A percentile compares a stretch with the other conserved stretches of the same genome.
Evolutionary conservation across 371 early-diverging fungal species (phyloP).

Genomic region (Chytridium lagenaria): DNA sequence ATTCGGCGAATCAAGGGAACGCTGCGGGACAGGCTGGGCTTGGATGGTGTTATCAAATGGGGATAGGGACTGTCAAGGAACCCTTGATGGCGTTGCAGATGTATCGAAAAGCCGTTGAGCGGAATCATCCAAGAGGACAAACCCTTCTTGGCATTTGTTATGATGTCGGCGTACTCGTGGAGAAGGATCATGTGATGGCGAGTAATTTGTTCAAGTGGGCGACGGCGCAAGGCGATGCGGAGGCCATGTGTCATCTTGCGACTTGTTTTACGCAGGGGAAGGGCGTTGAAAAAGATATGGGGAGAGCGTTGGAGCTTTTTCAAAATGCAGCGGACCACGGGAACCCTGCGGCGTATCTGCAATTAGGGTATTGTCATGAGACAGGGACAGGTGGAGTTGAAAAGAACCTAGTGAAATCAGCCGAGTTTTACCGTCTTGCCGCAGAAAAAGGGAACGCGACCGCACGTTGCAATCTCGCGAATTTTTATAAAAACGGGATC

Average conservation of each 20-base stretch:
- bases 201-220: neutral
- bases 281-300: neutral
- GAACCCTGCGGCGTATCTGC: neutral
- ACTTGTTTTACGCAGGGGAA: neutral
- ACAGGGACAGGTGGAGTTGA: neutral
- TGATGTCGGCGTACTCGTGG: neutral
- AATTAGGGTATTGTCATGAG: conserved; percentile 12
- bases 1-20: conserved; percentile 3
- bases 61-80: conserved; percentile 32
- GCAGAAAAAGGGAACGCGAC: neutral
- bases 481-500: conserved; percentile 36
- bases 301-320: neutral
- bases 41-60: conserved; percentile 8
- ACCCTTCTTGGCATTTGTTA: conserved; percentile 27
- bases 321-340: neutral
- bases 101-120: conserved; percentile 33
- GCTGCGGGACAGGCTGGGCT: neutral
- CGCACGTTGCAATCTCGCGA: conserved; percentile 24
- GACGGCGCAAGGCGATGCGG: conserved; percentile 1
- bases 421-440: conserved; percentile 4
- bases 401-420: conserved; percentile 7
- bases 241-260: neutral
- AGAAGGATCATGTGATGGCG: neutral
- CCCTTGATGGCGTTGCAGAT: conserved; percentile 29
- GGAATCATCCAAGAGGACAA: conserved; percentile 26